Evolutionary conservation across 2,329 filamentous ascomycete genomes (phyloP).

Genomic region (Xylaria sp.): DNA sequence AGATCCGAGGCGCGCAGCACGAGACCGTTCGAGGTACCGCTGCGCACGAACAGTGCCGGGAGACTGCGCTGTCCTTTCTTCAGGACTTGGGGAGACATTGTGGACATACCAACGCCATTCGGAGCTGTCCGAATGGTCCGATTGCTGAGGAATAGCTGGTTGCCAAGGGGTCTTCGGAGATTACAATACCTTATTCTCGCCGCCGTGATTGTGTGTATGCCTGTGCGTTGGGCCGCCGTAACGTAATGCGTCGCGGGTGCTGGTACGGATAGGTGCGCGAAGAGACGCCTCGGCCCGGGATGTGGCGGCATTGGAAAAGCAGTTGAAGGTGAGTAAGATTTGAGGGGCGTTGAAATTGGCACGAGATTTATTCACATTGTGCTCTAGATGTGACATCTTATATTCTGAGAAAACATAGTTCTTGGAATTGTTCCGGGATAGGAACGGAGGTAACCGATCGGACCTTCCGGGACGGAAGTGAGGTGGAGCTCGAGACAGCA

Average conservation of each 20-base stretch:
- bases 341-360: background rate
- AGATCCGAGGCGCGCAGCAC: slow-evolving; percentile 52
- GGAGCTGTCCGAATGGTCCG: background rate
- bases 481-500: background rate
- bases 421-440: background rate
- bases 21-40: slow-evolving; percentile 49
- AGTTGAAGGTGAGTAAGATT: background rate
- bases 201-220: background rate
- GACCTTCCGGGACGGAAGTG: background rate
- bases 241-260: background rate
- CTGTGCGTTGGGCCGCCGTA: background rate
- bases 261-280: background rate
- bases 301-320: background rate
- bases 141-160: background rate
- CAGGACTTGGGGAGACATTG: background rate
- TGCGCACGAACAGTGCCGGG: slow-evolving; percentile 54
- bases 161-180: background rate
- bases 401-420: background rate
- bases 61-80: slow-evolving; percentile 14
- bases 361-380: background rate
- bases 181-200: background rate
- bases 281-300: slow-evolving; percentile 9
- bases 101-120: background rate
- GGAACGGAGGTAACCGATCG: slow-evolving; percentile 2
- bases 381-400: background rate